Evolutionary conservation across 2,329 filamentous ascomycete genomes (phyloP).

Genomic region (Fusarium chlamydosporum): DNA sequence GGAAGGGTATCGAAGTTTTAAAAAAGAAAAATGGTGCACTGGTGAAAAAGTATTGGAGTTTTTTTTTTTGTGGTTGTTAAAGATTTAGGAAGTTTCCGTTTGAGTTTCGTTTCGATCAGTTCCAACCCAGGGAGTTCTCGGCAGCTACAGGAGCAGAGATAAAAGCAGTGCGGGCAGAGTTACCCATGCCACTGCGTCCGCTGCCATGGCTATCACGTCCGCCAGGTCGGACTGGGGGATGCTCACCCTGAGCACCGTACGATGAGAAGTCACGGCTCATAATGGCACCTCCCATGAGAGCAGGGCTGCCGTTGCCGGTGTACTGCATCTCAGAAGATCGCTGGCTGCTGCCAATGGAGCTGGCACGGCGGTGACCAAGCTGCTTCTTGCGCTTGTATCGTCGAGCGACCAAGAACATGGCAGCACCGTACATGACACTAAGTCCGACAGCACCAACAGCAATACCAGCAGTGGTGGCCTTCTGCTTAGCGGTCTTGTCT

Average conservation of each 20-base stretch:
- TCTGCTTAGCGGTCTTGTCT: slow-evolving; percentile 70
- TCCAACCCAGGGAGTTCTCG: slow-evolving; percentile 96
- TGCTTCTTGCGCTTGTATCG: slow-evolving; percentile 90
- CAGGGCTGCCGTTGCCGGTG: slow-evolving; percentile 64
- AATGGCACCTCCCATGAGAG: slow-evolving; percentile 79
- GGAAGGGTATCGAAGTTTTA: slow-evolving; percentile 55
- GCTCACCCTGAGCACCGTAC: slow-evolving; percentile 62
- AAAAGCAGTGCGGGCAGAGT: slow-evolving; percentile 70
- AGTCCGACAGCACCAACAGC: slow-evolving; percentile 82
- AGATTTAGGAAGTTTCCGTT: slow-evolving; percentile 33
- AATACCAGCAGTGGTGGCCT: slow-evolving; percentile 76
- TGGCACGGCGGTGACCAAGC: slow-evolving; percentile 80
- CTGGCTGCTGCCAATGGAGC: slow-evolving; percentile 73
- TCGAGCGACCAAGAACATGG: slow-evolving; percentile 93
- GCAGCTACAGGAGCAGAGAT: slow-evolving; percentile 93
- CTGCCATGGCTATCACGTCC: slow-evolving; percentile 75
- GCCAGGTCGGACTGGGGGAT: slow-evolving; percentile 47
- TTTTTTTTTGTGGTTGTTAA: slow-evolving; percentile 33
- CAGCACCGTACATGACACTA: slow-evolving; percentile 89
- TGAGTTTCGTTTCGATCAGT: slow-evolving; percentile 64
- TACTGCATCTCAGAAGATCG: slow-evolving; percentile 68
- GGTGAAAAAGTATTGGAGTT: slow-evolving; percentile 41
- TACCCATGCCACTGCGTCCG: slow-evolving; percentile 68
- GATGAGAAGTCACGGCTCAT: slow-evolving; percentile 69
- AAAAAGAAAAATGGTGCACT: slow-evolving; percentile 48